These are phyloP conservation scores for Ochetophila trinervis DNA, from an alignment of 306 rosid species.

Conservation along the genomic window DNA sequence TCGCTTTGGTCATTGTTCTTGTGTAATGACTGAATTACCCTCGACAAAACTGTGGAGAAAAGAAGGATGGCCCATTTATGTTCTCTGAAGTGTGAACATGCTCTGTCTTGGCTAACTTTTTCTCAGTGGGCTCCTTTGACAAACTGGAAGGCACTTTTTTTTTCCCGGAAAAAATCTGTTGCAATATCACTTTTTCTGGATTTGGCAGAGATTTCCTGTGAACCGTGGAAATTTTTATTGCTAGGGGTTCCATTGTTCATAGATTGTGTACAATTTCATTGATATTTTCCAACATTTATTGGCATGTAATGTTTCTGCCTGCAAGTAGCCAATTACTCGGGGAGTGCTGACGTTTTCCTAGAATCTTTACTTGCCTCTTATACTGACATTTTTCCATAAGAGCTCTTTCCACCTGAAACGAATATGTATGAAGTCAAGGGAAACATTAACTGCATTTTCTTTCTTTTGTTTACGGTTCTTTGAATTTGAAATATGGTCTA, in stretches of 20 bases:
- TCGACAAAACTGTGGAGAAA: constrained; percentile 6
- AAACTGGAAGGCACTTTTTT: constrained; percentile 2
- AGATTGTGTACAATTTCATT: neutral
- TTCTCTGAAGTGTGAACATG: neutral
- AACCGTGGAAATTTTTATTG: neutral
- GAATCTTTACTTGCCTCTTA: no score
- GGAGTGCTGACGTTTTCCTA: no score
- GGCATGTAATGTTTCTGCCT: no score
- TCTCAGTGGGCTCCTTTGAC: neutral
- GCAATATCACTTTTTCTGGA: neutral
- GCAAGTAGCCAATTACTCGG: no score
- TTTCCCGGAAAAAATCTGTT: neutral
- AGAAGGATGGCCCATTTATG: constrained; percentile 5
- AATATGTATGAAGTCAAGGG: no score
- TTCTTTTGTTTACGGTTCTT: neutral
- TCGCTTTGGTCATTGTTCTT: neutral
- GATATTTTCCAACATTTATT: neutral
- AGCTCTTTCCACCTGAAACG: no score
- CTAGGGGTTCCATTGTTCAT: neutral
- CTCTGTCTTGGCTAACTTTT: neutral
- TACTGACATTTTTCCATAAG: no score
- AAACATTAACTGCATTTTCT: no score
- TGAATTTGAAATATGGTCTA: neutral
- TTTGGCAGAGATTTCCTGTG: neutral
- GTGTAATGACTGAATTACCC: constrained; percentile 31